Percentiles rank a stretch among this genome's conserved stretches.
phyloP scores from a whole-genome alignment of 2,329 filamentous ascomycete species.

The Ceratocystiopsis sp. region DNA sequence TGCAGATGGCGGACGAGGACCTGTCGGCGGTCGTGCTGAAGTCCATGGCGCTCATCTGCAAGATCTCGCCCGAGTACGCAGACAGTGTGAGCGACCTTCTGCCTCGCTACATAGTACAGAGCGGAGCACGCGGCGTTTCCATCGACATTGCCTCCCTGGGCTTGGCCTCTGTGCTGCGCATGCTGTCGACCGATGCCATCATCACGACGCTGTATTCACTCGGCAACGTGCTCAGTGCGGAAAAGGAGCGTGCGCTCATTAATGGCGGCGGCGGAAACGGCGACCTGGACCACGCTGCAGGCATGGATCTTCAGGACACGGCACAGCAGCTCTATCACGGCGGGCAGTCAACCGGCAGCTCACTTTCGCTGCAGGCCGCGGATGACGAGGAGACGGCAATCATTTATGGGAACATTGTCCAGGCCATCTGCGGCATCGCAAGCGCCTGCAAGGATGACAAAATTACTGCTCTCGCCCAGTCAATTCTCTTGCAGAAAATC shows the following conservation, averaged over 20 bases:
- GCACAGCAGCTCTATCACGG: conserved; percentile 30
- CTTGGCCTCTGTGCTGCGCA: conserved; percentile 62
- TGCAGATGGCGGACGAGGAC: conserved; percentile 65
- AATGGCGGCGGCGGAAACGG: conserved; percentile 32
- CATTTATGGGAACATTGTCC: conserved; percentile 78
- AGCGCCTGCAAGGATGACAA: conserved; percentile 69
- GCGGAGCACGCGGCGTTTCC: conserved; percentile 49
- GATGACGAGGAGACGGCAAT: conserved; percentile 64
- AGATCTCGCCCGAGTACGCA: conserved; percentile 54
- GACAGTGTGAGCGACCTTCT: conserved; percentile 62
- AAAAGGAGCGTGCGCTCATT: conserved; percentile 34
- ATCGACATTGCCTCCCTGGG: conserved; percentile 69
- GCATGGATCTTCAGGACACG: conserved; percentile 13
- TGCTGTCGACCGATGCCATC: conserved; percentile 77
- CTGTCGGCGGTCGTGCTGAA: conserved; percentile 67
- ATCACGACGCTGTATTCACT: conserved; percentile 93
- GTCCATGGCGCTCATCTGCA: conserved; percentile 66
- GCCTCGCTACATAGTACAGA: conserved; percentile 76
- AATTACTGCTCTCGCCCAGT: conserved; percentile 81
- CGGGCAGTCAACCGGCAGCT: conserved; percentile 50
- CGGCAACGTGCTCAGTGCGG: conserved; percentile 83
- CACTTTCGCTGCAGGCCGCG: conserved; percentile 59
- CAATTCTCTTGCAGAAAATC: conserved; percentile 93
- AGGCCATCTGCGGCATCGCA: conserved; percentile 85
- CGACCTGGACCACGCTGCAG: conserved; percentile 13